Evolutionary conservation across 75 land plant species (phyloP).

Genomic region (Cunninghamia lanceolata): DNA sequence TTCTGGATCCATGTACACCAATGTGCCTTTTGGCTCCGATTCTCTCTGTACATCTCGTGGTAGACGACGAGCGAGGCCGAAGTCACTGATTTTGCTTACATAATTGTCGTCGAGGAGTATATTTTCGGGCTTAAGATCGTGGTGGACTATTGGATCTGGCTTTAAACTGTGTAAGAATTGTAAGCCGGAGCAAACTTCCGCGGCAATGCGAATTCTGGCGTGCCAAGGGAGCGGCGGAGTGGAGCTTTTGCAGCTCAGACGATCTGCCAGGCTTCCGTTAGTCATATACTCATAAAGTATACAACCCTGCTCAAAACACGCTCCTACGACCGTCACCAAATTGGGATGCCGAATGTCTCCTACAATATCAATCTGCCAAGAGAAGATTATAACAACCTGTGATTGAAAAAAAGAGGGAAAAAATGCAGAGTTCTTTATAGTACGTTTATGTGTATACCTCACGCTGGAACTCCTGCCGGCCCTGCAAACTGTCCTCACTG

Average conservation of each 20-base stretch:
- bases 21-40: conserved; percentile 3
- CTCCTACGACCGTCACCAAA: conserved; percentile 60
- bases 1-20: conserved; percentile 18
- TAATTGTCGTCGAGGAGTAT: conserved; percentile 67
- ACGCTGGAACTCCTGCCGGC: not conserved
- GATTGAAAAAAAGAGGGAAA: too few relatives aligned
- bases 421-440: too few relatives aligned
- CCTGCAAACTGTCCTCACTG: not conserved
- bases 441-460: not conserved
- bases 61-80: conserved; percentile 23
- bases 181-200: conserved; percentile 60
- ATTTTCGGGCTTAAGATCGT: conserved; percentile 72
- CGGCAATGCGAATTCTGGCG: conserved; percentile 47
- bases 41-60: not conserved
- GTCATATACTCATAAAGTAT: conserved; percentile 64
- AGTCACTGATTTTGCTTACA: conserved; percentile 23
- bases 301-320: conserved; percentile 54
- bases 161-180: conserved; percentile 56
- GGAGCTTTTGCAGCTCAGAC: conserved; percentile 39
- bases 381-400: conserved; percentile 19
- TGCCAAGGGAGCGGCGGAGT: conserved; percentile 57
- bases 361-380: conserved; percentile 48
- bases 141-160: conserved; percentile 63
- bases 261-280: conserved; percentile 67
- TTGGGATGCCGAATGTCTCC: conserved; percentile 61